A percentile compares a stretch with the other conserved stretches of the same genome.
phyloP scores from a whole-genome alignment of 352 stramenopile species.

The Globisporangium acanthophoron region DNA sequence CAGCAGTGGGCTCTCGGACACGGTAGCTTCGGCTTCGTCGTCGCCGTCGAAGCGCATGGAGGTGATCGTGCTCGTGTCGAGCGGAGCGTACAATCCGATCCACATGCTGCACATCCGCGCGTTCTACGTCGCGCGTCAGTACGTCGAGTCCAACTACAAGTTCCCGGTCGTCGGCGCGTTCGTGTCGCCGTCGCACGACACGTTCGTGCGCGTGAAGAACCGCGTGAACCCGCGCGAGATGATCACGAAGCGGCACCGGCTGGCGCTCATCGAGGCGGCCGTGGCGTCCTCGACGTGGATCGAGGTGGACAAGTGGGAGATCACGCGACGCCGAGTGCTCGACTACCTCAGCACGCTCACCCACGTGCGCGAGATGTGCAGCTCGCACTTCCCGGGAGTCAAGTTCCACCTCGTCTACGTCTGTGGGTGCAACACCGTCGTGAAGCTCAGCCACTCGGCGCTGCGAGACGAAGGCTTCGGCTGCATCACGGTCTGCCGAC shows the following conservation, averaged over 20 bases:
- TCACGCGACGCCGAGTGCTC: conserved; percentile 61
- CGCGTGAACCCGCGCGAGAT: conserved; percentile 65
- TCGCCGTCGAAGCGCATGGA: conserved; percentile 32
- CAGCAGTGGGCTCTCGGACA: neutral
- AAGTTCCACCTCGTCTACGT: conserved; percentile 76
- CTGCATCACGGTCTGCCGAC: conserved; percentile 60
- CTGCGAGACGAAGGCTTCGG: conserved; percentile 62
- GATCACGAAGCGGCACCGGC: conserved; percentile 65
- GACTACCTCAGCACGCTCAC: conserved; percentile 75
- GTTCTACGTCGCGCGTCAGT: conserved; percentile 73
- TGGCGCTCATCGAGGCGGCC: conserved; percentile 58
- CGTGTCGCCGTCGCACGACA: conserved; percentile 75
- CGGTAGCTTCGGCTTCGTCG: conserved; percentile 3
- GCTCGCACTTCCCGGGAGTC: conserved; percentile 51
- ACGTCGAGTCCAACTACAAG: conserved; percentile 74
- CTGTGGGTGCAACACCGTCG: conserved; percentile 71
- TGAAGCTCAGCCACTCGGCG: conserved; percentile 71
- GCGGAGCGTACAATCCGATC: conserved; percentile 70
- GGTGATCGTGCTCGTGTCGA: conserved; percentile 72
- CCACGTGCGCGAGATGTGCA: conserved; percentile 71
- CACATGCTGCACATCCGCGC: conserved; percentile 75
- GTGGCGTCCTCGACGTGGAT: conserved; percentile 72
- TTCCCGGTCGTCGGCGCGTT: conserved; percentile 73
- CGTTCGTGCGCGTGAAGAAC: conserved; percentile 68
- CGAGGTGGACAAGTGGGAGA: conserved; percentile 83